Evolutionary conservation across 1,284 basidiomycete genomes (phyloP).

Genomic region (Lentinus polychrous): DNA sequence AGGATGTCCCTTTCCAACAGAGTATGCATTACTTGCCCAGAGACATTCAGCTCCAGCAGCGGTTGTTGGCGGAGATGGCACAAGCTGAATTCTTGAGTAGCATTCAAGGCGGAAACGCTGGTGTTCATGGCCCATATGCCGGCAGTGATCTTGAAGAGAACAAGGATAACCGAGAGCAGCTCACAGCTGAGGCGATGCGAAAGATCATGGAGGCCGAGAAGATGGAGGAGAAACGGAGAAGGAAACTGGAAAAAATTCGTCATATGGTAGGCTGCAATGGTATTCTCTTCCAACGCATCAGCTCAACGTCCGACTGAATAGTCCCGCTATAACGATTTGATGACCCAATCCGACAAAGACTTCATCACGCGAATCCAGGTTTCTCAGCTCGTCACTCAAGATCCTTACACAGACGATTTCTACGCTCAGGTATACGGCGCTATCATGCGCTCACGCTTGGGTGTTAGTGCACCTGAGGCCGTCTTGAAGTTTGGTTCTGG

Average conservation of each 20-base stretch:
- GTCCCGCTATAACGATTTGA: slow-evolving; percentile 95
- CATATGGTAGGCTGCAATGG: slow-evolving; percentile 56
- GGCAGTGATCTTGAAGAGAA: slow-evolving; percentile 19
- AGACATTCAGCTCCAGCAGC: slow-evolving; percentile 65
- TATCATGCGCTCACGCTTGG: slow-evolving; percentile 70
- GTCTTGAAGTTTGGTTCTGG: slow-evolving; percentile 79
- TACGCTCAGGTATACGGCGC: slow-evolving; percentile 96
- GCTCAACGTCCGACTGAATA: slow-evolving; percentile 25
- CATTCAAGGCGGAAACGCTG: slow-evolving; percentile 41
- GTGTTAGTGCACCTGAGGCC: slow-evolving; percentile 60
- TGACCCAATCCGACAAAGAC: slow-evolving; percentile 99
- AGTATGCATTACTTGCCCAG: slow-evolving; percentile 46
- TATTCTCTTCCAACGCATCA: background rate
- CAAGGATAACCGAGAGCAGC: slow-evolving; percentile 55
- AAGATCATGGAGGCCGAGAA: slow-evolving; percentile 84
- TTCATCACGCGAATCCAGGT: slow-evolving; percentile 99
- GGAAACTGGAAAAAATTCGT: slow-evolving; percentile 78
- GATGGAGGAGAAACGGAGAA: slow-evolving; percentile 76
- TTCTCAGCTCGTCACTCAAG: slow-evolving; percentile 92
- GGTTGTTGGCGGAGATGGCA: slow-evolving; percentile 63
- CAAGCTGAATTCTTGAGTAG: slow-evolving; percentile 61
- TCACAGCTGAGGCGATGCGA: slow-evolving; percentile 72
- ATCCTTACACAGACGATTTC: slow-evolving; percentile 97
- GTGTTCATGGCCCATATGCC: slow-evolving; percentile 13
- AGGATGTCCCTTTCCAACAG: slow-evolving; percentile 36